Percentiles rank a stretch among this genome's conserved stretches.
Conservation (phyloP, 2,329 filamentous ascomycete genomes). For the Dothiorella sarmentorum region DNA sequence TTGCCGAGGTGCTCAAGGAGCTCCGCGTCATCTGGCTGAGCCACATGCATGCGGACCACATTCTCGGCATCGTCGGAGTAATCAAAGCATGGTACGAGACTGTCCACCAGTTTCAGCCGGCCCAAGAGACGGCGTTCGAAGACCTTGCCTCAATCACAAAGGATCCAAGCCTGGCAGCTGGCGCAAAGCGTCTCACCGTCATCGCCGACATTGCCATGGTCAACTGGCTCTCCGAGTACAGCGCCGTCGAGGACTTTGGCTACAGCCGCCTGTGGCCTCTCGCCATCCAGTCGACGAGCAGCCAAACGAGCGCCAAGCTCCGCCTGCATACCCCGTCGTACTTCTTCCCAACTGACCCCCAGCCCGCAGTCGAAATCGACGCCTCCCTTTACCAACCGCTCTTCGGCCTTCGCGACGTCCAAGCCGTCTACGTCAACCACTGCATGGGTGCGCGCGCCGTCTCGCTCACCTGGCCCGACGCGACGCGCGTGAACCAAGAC, state of each 20-base stretch:
- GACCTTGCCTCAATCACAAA: slow-evolving; percentile 33
- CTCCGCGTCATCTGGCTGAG: slow-evolving; percentile 87
- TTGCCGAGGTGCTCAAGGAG: slow-evolving; percentile 70
- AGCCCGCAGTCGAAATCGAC: not conserved
- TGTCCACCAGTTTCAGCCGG: slow-evolving; percentile 43
- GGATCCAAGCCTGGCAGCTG: slow-evolving; percentile 21
- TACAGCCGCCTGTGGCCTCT: slow-evolving; percentile 58
- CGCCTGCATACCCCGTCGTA: not conserved
- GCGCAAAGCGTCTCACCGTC: slow-evolving; percentile 53
- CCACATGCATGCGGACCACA: slow-evolving; percentile 94
- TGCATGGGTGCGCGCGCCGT: slow-evolving; percentile 76
- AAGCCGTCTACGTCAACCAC: slow-evolving; percentile 68
- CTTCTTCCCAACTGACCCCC: not conserved
- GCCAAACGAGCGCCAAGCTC: not conserved
- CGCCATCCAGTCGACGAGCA: slow-evolving; percentile 27
- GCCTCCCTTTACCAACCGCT: slow-evolving; percentile 40
- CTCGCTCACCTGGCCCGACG: slow-evolving; percentile 66
- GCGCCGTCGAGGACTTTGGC: slow-evolving; percentile 72
- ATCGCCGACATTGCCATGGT: slow-evolving; percentile 70
- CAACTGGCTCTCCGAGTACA: slow-evolving; percentile 74
- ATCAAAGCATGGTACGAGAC: slow-evolving; percentile 74
- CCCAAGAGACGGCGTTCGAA: slow-evolving; percentile 21
- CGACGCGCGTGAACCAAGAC: slow-evolving; percentile 37
- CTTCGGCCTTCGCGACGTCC: slow-evolving; percentile 64
- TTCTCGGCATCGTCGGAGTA: slow-evolving; percentile 78